Evolutionary conservation across 495 filamentous ascomycete species (phyloP).

Genomic region (Polyplosphaeria fusca): DNA sequence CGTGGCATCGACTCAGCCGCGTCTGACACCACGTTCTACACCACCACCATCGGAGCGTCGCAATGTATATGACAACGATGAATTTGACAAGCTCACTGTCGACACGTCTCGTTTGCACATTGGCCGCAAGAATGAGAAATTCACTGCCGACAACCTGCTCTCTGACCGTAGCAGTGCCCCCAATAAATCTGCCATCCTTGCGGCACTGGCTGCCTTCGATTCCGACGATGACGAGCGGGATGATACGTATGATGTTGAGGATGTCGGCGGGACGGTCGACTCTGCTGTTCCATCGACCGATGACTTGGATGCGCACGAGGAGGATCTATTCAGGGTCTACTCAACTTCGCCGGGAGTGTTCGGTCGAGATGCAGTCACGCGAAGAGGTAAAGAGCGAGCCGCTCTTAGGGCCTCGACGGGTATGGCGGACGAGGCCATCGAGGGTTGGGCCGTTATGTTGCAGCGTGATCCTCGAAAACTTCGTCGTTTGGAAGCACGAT

Average conservation of each 20-base stretch:
- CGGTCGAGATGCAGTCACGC: constrained; percentile 62
- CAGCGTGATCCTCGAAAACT: constrained; percentile 63
- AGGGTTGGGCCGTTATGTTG: constrained; percentile 91
- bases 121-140: constrained; percentile 63
- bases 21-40: constrained; percentile 46
- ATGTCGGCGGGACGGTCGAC: constrained; percentile 86
- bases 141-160: constrained; percentile 63
- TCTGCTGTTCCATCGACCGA: constrained; percentile 44
- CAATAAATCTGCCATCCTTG: constrained; percentile 83
- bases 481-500: constrained; percentile 63
- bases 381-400: constrained; percentile 58
- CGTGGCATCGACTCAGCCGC: constrained; percentile 9
- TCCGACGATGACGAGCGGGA: constrained; percentile 95
- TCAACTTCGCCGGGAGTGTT: constrained; percentile 62
- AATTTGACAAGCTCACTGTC: constrained; percentile 68
- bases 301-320: constrained; percentile 38
- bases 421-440: constrained; percentile 91
- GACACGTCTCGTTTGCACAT: constrained; percentile 64
- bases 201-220: constrained; percentile 88
- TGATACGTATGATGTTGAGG: constrained; percentile 90
- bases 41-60: constrained; percentile 48
- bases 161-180: constrained; percentile 53
- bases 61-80: constrained; percentile 78
- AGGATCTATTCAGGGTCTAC: constrained; percentile 64
- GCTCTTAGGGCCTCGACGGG: constrained; percentile 72